phyloP scores from a whole-genome alignment of 345 rosid genomes.

The Populus pruinosa region DNA sequence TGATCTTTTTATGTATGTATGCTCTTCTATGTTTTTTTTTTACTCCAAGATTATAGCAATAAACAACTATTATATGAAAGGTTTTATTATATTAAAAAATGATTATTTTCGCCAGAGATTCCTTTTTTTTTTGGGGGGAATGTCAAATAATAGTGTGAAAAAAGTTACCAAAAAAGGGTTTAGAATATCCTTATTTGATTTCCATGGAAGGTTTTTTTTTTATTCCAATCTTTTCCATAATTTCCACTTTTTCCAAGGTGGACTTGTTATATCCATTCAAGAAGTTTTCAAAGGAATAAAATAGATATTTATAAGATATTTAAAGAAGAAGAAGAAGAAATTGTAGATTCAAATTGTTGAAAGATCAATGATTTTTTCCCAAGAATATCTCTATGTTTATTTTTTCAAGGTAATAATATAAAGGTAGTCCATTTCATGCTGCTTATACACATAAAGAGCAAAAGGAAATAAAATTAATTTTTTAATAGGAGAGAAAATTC shows the following conservation, averaged over 20 bases:
- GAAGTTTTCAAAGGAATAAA: neutral
- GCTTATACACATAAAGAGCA: too few relatives aligned
- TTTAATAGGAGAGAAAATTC: too few relatives aligned
- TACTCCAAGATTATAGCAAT: neutral
- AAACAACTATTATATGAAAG: too few relatives aligned
- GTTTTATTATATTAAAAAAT: too few relatives aligned
- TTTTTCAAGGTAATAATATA: neutral
- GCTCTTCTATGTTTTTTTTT: too few relatives aligned
- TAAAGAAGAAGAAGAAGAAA: too few relatives aligned
- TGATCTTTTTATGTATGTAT: too few relatives aligned
- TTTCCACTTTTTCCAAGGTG: neutral
- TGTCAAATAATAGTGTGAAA: neutral
- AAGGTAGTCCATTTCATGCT: too few relatives aligned
- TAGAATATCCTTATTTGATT: neutral
- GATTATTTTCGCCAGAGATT: neutral
- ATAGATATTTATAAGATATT: neutral
- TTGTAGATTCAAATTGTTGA: neutral
- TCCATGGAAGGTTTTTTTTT: neutral
- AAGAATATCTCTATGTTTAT: neutral
- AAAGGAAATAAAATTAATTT: too few relatives aligned
- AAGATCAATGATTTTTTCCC: neutral
- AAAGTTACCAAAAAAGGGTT: neutral
- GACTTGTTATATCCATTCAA: neutral
- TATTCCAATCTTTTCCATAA: neutral
- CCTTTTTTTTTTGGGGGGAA: neutral